Evolutionary conservation across 2,329 filamentous ascomycete genomes (phyloP), one percentile per base, ranked within the genome.

Genomic region (Neonectria ditissima): DNA sequence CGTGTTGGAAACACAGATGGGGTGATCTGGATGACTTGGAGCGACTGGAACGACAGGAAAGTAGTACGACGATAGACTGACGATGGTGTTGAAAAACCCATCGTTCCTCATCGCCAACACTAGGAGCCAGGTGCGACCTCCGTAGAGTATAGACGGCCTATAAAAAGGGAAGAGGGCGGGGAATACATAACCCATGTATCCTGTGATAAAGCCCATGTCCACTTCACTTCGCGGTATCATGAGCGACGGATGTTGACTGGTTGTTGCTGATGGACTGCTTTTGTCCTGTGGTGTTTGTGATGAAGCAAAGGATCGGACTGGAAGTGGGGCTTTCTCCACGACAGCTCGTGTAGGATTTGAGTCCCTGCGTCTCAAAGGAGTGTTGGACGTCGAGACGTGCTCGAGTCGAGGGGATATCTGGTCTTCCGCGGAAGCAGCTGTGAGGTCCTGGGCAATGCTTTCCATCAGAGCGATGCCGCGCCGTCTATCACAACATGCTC

Each of bases 141-240:
- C 81, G 64, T 84, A 76, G 7, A 82, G 73, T 1, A 85, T 65
- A 3, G 79, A 76, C 0, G 86, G 86, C 3, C 79, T 80, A 72
- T 87, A 88, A 65, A 87, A 85, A 1, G 86, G 86, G 67, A 84
- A 87, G 3, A 87, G 74, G 58, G 85, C 83, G 1, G 85, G 85
- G 60, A 87, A 80, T 9, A 80, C 69, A 26, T 69, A 71, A 24
- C 78, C 74, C 11, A 80, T 66, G 59, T 79, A 80, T 20, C 55
- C 45, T 8, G 56, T 44, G 37, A 63, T 56, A 51, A 43, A 57
- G 28, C 59, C 63, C 47, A 65, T 56, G 6, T 62, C 63, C 18
- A 50, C 11, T 14, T 57, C 51, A 16, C 45, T 56, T 9, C 18
- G 50, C n/a, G 30, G 28, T 14, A 32, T 20, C n/a, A n/a, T 24